Base-by-base conservation (phyloP, 345 rosid genomes). In the Sapria himalayana region DNA sequence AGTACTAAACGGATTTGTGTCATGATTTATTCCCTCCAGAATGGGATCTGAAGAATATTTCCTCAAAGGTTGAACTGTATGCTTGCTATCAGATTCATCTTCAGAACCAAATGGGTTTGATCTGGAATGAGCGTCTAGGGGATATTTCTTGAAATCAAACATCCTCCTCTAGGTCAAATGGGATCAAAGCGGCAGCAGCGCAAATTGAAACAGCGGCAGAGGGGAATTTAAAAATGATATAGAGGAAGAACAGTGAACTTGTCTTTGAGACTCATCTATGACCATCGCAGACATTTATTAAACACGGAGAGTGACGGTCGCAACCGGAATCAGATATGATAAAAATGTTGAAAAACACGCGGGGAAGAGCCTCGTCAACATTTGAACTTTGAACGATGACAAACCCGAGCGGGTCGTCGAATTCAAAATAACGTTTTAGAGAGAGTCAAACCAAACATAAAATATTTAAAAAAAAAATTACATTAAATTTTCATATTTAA, bases 51-150 rank as follows among this genome's bases (percentile, higher is more conserved):
- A 74, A 41, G 93, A 48, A 34, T 71, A 55, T 43, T 66, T 72
- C 33, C 66, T 70, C 0, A 84, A 37, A 9, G 71, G 35, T 48
- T 72, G 70, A 33, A 69, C 66, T 8, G 69, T 57, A 24, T 51
- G 57, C 61, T 52, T 70, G 25, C 43, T 52, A 29, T 79, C 84
- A 17, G 54, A 49, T 31, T 65, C 85, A 22, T 79, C 78, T 35
- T 76, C 82, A 16, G 93, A 78, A 66, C 69, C 84, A 42, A 89
- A 89, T 1, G 93, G 98, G 66, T 82, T 82, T 7, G 80, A 42
- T 21, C 43, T 48, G 29, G 81, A 65, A 55, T 76, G 48, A 6
- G 45, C 55, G 63, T 61, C 76, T 16, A 74, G 17, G 0, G 85
- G 91, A 23, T 94, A 76, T 59, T 65, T 86, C 61, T 50, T 81